These are phyloP conservation scores for Penicillium samsonianum DNA, from an alignment of 495 filamentous ascomycete species.

Conservation along the genomic window DNA sequence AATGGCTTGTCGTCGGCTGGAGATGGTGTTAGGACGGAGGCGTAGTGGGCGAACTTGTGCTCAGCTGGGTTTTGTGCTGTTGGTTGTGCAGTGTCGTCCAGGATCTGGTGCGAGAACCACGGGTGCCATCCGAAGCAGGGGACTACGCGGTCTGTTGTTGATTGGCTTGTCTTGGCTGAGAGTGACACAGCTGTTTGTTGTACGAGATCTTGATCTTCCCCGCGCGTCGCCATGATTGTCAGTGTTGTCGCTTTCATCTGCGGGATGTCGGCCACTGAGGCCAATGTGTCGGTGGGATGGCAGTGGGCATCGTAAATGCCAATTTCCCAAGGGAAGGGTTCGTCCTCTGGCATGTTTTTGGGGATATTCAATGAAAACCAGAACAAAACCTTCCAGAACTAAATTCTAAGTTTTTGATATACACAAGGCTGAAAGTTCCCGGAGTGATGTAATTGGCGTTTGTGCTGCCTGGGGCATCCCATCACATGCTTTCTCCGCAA, in stretches of 20 bases:
- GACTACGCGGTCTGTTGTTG: constrained; percentile 48
- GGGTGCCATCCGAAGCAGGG: constrained; percentile 98
- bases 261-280: constrained; percentile 64
- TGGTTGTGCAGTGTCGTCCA: constrained; percentile 57
- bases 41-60: constrained; percentile 67
- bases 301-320: constrained; percentile 93
- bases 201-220: constrained; percentile 86
- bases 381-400: not conserved
- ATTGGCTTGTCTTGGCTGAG: constrained; percentile 25
- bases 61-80: constrained; percentile 10
- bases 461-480: constrained; percentile 7
- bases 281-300: constrained; percentile 96
- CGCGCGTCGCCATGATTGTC: constrained; percentile 87
- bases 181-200: constrained; percentile 59
- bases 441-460: constrained; percentile 9
- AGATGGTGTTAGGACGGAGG: constrained; percentile 60
- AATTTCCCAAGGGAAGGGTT: constrained; percentile 76
- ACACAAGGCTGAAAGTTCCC: not conserved
- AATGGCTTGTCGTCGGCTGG: constrained; percentile 57
- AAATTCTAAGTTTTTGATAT: not conserved
- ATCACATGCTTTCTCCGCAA: constrained; percentile 18
- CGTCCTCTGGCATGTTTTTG: constrained; percentile 22
- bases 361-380: not conserved
- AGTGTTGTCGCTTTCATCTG: constrained; percentile 75
- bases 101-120: constrained; percentile 92